phyloP scores from a whole-genome alignment of 192 early-diverging fungal genomes.

The Rhizoclosmatium globosum region DNA sequence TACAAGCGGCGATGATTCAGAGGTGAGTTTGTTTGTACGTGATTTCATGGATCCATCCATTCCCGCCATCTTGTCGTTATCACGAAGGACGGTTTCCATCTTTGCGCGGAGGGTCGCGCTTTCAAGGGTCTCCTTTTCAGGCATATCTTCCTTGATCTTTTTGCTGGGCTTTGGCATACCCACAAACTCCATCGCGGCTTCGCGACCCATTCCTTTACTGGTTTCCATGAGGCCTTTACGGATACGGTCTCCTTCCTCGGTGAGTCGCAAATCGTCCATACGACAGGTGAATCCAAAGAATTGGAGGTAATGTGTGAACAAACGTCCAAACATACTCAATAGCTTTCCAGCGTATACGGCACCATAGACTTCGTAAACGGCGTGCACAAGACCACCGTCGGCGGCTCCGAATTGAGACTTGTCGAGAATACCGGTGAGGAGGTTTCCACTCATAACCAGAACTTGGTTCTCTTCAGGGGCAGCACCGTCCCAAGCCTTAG shows the following conservation, averaged over 20 bases:
- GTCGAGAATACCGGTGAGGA: conserved; percentile 93
- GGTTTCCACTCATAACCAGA: conserved; percentile 85
- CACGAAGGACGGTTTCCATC: conserved; percentile 86
- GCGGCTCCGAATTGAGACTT: conserved; percentile 97
- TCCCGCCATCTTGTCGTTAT: conserved; percentile 84
- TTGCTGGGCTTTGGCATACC: conserved; percentile 53
- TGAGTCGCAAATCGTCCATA: conserved; percentile 97
- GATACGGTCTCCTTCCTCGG: conserved; percentile 76
- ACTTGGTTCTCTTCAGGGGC: conserved; percentile 87
- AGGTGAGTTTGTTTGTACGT: conserved; percentile 82
- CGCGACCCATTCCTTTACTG: conserved; percentile 68
- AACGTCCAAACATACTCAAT: conserved; percentile 86
- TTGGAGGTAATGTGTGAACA: conserved; percentile 92
- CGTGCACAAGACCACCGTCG: conserved; percentile 92
- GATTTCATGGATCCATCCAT: conserved; percentile 90
- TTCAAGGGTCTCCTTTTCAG: conserved; percentile 42
- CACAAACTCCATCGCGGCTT: conserved; percentile 79
- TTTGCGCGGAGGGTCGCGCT: conserved; percentile 34
- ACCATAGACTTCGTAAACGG: conserved; percentile 95
- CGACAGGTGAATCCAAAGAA: conserved; percentile 93
- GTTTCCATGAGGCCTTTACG: conserved; percentile 77
- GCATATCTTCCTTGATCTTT: conserved; percentile 47
- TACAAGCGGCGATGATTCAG: conserved; percentile 77
- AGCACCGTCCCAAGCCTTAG: conserved; percentile 82
- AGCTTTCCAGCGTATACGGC: conserved; percentile 87